Evolutionary conservation across 768 basidiomycete species (phyloP), one percentile per base, ranked within the genome.

Genomic region (Melanogaster broomeanus): DNA sequence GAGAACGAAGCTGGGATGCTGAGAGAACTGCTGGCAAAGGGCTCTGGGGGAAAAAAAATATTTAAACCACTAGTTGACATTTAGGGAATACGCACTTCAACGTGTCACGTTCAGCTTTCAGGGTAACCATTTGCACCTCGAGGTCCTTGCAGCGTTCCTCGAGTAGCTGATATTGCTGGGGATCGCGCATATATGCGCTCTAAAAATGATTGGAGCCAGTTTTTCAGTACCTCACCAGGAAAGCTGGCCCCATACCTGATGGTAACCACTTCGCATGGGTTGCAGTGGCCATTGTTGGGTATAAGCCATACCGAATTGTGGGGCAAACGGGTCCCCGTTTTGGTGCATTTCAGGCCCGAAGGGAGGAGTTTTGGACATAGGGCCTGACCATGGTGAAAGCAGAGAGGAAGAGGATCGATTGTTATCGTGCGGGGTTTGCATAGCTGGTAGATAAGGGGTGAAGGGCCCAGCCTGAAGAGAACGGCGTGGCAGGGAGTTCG

Each of bases 101-200:
- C 2, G 49, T 38, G 28, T 51, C 9, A 4, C 18, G 9, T 11
- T 40, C 37, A 2, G 40, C 45, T 12, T 3, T 51, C 5, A 51
- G 31, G 21, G 38, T 18, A 2, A 39, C 21, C 2, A 51, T 6
- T 24, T 46, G 37, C 5, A 31, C 16, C 37, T 51, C 43, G 4
- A 51, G 34, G 4, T 3, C 27, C 13, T 13, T 13, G 6, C 43
- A 51, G 18, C 7, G 21, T 24, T 46, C 35, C 8, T 46, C 35
- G 4, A 51, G 38, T 18, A 22, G 18, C 0, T 37, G 30, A 7
- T 27, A 6, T 22, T 39, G 38, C 9, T 35, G 31, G 8, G n/a
- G 22, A 10, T 48, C 40, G 13, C n/a, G 51, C 46, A 35, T 49
- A 49, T 52, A 52, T 52, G 51, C 12, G 2, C 39, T 27, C 39